These are phyloP conservation scores for Mycena rebaudengoi DNA, from an alignment of 768 basidiomycete species.

Conservation along the genomic window DNA sequence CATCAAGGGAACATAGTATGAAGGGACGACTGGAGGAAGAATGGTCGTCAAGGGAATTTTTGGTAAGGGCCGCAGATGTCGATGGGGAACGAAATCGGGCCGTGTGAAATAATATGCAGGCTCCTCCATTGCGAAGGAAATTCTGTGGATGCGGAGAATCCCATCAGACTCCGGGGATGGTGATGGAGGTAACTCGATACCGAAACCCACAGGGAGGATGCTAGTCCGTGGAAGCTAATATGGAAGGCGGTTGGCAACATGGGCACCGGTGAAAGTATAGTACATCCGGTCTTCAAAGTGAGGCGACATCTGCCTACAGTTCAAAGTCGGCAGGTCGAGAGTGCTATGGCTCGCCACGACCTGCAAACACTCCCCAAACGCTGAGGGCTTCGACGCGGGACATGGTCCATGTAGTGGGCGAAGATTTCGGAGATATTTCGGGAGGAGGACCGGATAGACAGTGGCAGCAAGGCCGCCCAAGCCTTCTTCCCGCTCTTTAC, in stretches of 20 bases:
- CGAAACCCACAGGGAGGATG: neutral
- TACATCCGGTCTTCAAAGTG: too few species aligned
- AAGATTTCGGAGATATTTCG: conserved; percentile 1
- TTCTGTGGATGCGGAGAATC: neutral
- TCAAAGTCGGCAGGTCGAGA: neutral
- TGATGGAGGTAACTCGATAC: neutral
- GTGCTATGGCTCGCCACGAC: neutral
- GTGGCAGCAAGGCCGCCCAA: neutral
- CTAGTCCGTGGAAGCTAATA: neutral
- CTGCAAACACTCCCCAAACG: conserved; percentile 2
- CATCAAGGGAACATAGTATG: neutral
- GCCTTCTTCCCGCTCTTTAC: neutral
- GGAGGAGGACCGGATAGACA: neutral
- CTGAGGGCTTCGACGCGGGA: neutral
- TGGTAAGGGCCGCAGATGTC: neutral
- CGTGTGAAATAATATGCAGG: neutral
- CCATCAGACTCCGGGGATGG: neutral
- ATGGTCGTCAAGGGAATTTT: neutral
- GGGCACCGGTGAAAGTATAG: too few species aligned
- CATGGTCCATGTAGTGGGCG: neutral
- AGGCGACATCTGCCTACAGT: too few species aligned
- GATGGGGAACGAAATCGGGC: neutral
- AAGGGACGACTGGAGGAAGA: neutral
- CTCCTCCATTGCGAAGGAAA: neutral
- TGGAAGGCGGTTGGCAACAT: neutral